phyloP scores from a whole-genome alignment of 2,329 filamentous ascomycete species.

The Colletotrichum coccodes region DNA sequence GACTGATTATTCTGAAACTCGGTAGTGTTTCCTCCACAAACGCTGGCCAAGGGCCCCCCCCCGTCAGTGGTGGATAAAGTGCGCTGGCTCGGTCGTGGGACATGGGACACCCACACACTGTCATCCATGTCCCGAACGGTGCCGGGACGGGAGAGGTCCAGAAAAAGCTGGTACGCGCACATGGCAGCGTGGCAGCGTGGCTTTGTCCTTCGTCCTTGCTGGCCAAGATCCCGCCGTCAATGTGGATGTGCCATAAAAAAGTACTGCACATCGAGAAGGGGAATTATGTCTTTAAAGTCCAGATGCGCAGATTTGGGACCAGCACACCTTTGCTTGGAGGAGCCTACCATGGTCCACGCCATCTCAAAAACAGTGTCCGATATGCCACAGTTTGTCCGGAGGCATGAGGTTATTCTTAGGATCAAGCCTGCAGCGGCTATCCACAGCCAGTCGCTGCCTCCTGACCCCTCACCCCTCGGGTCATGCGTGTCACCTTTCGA shows the following conservation, averaged over 20 bases:
- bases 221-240: background rate
- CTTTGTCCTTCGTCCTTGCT: background rate
- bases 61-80: conserved; percentile 1
- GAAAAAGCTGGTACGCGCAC: conserved; percentile 20
- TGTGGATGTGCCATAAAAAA: conserved; percentile 4
- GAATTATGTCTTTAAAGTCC: background rate
- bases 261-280: background rate
- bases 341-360: background rate
- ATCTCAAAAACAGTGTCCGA: conserved; percentile 10
- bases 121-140: background rate
- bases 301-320: background rate
- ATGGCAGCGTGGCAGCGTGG: conserved; percentile 16
- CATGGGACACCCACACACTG: background rate
- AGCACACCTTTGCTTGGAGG: background rate
- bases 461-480: background rate
- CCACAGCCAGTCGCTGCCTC: background rate
- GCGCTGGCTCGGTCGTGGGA: background rate
- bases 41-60: conserved; percentile 29
- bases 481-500: background rate
- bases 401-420: conserved; percentile 5
- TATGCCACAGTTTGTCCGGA: conserved; percentile 1
- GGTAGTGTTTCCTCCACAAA: conserved; percentile 32
- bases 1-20: conserved; percentile 33
- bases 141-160: conserved; percentile 18
- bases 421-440: conserved; percentile 15